Percentiles rank a stretch among this genome's conserved stretches.
phyloP scores from a whole-genome alignment of 176 grass and related monocot genomes.

The Eragrostis curvula region DNA sequence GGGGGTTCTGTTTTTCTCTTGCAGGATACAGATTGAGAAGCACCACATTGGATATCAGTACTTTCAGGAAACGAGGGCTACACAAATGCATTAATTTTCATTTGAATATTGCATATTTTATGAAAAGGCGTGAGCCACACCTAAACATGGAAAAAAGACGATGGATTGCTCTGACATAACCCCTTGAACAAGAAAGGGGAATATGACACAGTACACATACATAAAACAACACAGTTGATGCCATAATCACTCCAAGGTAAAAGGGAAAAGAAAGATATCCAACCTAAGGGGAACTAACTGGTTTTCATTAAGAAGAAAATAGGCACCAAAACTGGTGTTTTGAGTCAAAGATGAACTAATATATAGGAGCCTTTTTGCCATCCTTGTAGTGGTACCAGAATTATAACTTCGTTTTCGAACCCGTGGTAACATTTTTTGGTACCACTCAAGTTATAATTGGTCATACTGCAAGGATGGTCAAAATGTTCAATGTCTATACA shows the following conservation, averaged over 20 bases:
- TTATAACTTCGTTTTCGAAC: neutral
- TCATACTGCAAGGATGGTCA: neutral
- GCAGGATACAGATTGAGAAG: constrained; percentile 16
- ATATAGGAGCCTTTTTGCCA: neutral
- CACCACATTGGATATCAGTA: neutral
- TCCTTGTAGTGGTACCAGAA: neutral
- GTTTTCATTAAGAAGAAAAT: neutral
- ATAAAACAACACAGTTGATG: neutral
- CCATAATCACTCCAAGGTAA: neutral
- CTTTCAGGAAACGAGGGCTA: neutral
- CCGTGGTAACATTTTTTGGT: neutral
- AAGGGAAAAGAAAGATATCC: neutral
- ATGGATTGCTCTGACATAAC: neutral
- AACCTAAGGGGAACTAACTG: neutral
- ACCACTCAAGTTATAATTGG: neutral
- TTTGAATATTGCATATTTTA: neutral
- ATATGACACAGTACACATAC: constrained; percentile 7
- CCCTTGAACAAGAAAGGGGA: constrained; percentile 7
- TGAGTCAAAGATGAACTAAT: constrained; percentile 14
- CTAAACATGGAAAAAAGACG: neutral
- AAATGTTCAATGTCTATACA: neutral
- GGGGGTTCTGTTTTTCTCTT: constrained; percentile 1
- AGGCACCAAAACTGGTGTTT: neutral
- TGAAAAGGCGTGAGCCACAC: constrained; percentile 8
- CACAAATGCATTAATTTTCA: constrained; percentile 7